phyloP scores from a whole-genome alignment of 768 basidiomycete species.

The Tephrocybe sp. region DNA sequence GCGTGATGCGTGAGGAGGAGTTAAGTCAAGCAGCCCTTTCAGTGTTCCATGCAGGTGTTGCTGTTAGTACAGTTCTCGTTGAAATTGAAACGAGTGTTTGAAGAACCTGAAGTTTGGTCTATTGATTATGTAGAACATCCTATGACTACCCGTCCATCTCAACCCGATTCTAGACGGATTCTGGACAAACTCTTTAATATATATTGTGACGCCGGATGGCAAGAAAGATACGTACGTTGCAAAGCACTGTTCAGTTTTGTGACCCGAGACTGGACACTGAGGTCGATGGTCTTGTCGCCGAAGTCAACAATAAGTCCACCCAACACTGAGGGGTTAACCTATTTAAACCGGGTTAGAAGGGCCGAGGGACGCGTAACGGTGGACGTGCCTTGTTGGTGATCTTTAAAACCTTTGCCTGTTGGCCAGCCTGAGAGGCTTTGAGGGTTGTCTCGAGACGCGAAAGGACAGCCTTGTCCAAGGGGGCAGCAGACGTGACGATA shows the following conservation, averaged over 20 bases:
- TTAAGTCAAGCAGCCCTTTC: background rate
- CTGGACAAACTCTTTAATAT: conserved; percentile 17
- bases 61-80: conserved; percentile 1
- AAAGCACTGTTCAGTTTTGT: conserved; percentile 91
- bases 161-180: conserved; percentile 32
- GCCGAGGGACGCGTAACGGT: background rate
- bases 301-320: conserved; percentile 96
- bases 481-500: conserved; percentile 82
- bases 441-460: conserved; percentile 79
- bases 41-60: background rate
- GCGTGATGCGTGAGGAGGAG: background rate
- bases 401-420: conserved; percentile 85
- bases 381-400: conserved; percentile 81
- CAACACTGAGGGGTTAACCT: conserved; percentile 91
- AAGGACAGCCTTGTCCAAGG: conserved; percentile 75
- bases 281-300: conserved; percentile 96
- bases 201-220: background rate
- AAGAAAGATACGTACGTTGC: conserved; percentile 57
- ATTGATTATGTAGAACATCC: conserved; percentile 16
- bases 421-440: conserved; percentile 82
- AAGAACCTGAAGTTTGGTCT: conserved; percentile 12
- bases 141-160: conserved; percentile 5
- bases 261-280: conserved; percentile 90
- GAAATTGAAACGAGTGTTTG: background rate
- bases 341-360: conserved; percentile 9